Conservation (phyloP, 805 yeast genomes). For the Candida maltosa region DNA sequence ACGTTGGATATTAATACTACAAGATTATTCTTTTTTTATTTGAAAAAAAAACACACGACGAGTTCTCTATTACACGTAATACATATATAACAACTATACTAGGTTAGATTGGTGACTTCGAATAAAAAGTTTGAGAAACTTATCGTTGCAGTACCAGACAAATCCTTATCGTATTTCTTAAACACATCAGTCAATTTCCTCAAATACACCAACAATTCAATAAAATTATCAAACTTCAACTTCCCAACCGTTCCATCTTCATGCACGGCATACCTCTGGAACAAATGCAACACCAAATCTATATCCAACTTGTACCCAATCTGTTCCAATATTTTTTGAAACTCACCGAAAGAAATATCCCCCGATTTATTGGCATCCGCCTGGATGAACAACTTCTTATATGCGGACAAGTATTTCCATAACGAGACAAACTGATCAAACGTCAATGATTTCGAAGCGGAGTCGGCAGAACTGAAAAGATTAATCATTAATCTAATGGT, state of each 20-base stretch:
- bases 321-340: constrained; percentile 55
- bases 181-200: constrained; percentile 75
- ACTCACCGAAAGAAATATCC: constrained; percentile 64
- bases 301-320: constrained; percentile 64
- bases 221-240: constrained; percentile 76
- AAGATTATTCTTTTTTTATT: no score
- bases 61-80: no score
- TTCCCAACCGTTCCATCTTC: constrained; percentile 30
- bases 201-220: constrained; percentile 74
- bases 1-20: not conserved
- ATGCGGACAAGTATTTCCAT: constrained; percentile 66
- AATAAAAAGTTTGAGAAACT: constrained; percentile 65
- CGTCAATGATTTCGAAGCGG: constrained; percentile 24
- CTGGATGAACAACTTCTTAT: constrained; percentile 60
- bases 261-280: constrained; percentile 49
- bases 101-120: constrained; percentile 39
- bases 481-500: constrained; percentile 63
- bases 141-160: constrained; percentile 69
- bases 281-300: constrained; percentile 54
- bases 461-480: constrained; percentile 45
- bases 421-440: constrained; percentile 64
- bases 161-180: constrained; percentile 70
- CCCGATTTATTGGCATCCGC: constrained; percentile 60
- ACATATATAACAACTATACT: constrained; percentile 2
- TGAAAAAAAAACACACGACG: no score